These are phyloP conservation scores for Xerocomus spinulosus DNA, from an alignment of 768 basidiomycete species.

Conservation along the genomic window DNA sequence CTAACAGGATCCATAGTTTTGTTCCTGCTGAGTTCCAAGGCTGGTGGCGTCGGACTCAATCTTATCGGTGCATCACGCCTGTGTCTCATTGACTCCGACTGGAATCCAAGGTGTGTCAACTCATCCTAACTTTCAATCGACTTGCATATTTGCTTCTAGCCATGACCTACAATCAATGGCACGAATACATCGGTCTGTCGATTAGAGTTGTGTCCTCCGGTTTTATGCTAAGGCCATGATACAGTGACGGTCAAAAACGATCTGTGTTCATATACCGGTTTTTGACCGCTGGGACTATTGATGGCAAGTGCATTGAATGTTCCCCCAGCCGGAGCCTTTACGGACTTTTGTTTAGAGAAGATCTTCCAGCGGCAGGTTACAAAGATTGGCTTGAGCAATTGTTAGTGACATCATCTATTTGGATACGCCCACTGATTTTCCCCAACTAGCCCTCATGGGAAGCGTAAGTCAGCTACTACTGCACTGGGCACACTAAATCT, in stretches of 20 bases:
- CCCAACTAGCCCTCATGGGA: conserved; percentile 61
- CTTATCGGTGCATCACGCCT: conserved; percentile 86
- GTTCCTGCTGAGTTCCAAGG: conserved; percentile 91
- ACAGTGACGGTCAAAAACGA: conserved; percentile 89
- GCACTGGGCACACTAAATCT: conserved; percentile 6
- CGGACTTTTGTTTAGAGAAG: conserved; percentile 52
- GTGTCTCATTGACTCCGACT: conserved; percentile 85
- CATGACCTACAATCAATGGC: conserved; percentile 98
- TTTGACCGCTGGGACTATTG: conserved; percentile 84
- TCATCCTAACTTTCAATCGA: not conserved
- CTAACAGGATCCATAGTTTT: conserved; percentile 49
- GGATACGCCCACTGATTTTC: conserved; percentile 8
- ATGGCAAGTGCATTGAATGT: conserved; percentile 46
- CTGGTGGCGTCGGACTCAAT: conserved; percentile 93
- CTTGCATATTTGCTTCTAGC: conserved; percentile 33
- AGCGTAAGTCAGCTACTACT: conserved; percentile 37
- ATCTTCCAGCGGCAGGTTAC: conserved; percentile 93
- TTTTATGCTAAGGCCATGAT: conserved; percentile 9
- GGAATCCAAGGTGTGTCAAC: conserved; percentile 75
- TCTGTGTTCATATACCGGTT: conserved; percentile 89
- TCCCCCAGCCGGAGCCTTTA: not conserved
- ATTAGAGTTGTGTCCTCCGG: not conserved
- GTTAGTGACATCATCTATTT: conserved; percentile 41
- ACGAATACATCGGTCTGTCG: conserved; percentile 77
- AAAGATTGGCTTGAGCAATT: conserved; percentile 85